Evolutionary conservation across 2,329 filamentous ascomycete genomes (phyloP), one percentile per base, ranked within the genome.

Genomic region (Fusarium dlaminii): DNA sequence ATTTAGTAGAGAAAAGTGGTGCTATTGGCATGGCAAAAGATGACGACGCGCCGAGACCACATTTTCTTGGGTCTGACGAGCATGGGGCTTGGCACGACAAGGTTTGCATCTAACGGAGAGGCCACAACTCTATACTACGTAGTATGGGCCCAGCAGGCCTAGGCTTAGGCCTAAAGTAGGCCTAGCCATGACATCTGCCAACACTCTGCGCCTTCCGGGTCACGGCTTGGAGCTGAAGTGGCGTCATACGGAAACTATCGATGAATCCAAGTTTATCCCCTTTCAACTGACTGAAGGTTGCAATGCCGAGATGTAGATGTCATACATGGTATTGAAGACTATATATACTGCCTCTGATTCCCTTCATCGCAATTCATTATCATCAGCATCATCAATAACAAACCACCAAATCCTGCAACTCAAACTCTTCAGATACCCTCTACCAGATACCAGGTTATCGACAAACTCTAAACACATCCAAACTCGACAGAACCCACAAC

Each of bases 181-280:
- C 20, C 22, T 18, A 30, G 39, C n/a, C 14, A 69, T 69, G 66
- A 69, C 66, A 69, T 70, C 18, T 36, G 66, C 66, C 66, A 69
- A 70, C 34, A 34, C 17, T 42, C 51, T 69, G 45, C 45, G 66
- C 40, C 66, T 52, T 24, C 3, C 8, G 6, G 20, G 20, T 13
- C 29, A 36, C 34, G 15, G 36, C 29, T 49, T 45, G 32, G n/a
- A 34, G 48, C 27, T 43, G 49, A 10, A 43, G 65, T 63, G 48
- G 66, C 66, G 64, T 69, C 64, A 68, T 63, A 11, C 64, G 57
- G 32, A 46, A 70, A 27, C 66, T 54, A 20, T 63, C n/a, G 51
- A 52, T 27, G 39, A 37, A 57, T 27, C 24, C 58, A 40, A 61
- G 51, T 56, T 70, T 39, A 29, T 18, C 12, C 11, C 34, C 6